A percentile compares a stretch with the other conserved stretches of the same genome.
These are phyloP conservation scores for Penicillium aurantiogriseum DNA, from an alignment of 2,329 filamentous ascomycete genomes.

Conservation along the genomic window DNA sequence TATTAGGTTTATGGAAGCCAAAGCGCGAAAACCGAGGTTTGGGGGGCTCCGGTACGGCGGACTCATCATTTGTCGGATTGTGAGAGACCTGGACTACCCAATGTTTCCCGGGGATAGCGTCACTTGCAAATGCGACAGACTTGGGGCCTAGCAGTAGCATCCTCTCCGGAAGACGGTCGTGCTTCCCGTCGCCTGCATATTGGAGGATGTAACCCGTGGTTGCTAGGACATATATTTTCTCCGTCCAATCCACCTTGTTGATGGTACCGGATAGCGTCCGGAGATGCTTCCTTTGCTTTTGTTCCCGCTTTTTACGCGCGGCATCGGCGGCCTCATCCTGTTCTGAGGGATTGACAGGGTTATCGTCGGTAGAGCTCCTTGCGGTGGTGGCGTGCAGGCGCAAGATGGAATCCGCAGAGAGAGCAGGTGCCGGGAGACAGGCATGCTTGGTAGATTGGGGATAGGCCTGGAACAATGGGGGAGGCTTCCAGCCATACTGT, in stretches of 20 bases:
- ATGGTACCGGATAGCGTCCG: constrained; percentile 39
- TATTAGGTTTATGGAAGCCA: constrained; percentile 36
- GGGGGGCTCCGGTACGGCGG: constrained; percentile 27
- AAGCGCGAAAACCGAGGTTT: constrained; percentile 43
- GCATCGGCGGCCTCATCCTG: constrained; percentile 22
- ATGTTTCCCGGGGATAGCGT: constrained; percentile 50
- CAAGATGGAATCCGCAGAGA: constrained; percentile 68
- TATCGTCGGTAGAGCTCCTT: constrained; percentile 18
- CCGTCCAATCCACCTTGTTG: constrained; percentile 42
- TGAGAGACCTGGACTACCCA: constrained; percentile 50
- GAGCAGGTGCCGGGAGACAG: constrained; percentile 64
- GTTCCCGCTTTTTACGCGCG: constrained; percentile 33
- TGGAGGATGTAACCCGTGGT: constrained; percentile 48
- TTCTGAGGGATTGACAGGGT: constrained; percentile 10
- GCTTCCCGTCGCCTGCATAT: constrained; percentile 45
- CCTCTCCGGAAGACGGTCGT: constrained; percentile 49
- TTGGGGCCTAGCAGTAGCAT: constrained; percentile 46
- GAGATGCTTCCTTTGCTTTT: constrained; percentile 37
- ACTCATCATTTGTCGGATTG: constrained; percentile 31
- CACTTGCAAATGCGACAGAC: constrained; percentile 50
- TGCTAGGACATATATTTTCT: constrained; percentile 48
- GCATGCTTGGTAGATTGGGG: constrained; percentile 77
- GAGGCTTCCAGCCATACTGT: constrained; percentile 58
- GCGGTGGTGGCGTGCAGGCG: constrained; percentile 48
- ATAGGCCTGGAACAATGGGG: constrained; percentile 82